Evolutionary conservation across 1,284 basidiomycete species (phyloP).

Genomic region (Neonothopanus nambi): DNA sequence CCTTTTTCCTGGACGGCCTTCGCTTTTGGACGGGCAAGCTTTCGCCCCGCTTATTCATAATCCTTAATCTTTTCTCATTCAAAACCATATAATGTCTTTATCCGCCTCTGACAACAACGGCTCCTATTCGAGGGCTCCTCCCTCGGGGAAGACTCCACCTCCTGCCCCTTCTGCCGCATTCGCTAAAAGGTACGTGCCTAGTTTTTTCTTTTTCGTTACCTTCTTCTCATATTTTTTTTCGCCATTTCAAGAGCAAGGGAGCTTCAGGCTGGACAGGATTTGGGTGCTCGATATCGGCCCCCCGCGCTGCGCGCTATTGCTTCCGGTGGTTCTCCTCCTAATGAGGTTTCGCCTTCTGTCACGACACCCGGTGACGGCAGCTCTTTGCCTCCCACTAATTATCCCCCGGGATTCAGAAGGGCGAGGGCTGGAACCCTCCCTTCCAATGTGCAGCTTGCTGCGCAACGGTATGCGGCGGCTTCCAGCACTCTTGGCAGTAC

Average conservation of each 20-base stretch:
- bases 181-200: slow-evolving; percentile 70
- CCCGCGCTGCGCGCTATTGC: slow-evolving; percentile 76
- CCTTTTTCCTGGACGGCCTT: slow-evolving; percentile 12
- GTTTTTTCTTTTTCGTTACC: slow-evolving; percentile 16
- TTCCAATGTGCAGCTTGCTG: slow-evolving; percentile 84
- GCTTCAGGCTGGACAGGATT: slow-evolving; percentile 72
- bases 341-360: slow-evolving; percentile 57
- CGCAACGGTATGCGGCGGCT: slow-evolving; percentile 76
- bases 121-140: slow-evolving; percentile 73
- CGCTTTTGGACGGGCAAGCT: slow-evolving; percentile 4
- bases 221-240: slow-evolving; percentile 17
- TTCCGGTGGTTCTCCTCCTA: slow-evolving; percentile 70
- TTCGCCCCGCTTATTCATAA: slow-evolving; percentile 41
- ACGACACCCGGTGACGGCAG: slow-evolving; percentile 58
- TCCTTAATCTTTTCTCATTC: slow-evolving; percentile 78
- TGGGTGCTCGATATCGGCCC: slow-evolving; percentile 68
- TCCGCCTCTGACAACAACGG: slow-evolving; percentile 76
- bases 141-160: slow-evolving; percentile 83
- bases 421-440: slow-evolving; percentile 87
- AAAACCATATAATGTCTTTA: slow-evolving; percentile 81
- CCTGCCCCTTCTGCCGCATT: slow-evolving; percentile 87
- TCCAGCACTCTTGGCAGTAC: slow-evolving; percentile 56
- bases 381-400: slow-evolving; percentile 65
- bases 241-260: slow-evolving; percentile 67
- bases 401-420: slow-evolving; percentile 78